phyloP scores from a whole-genome alignment of 176 grass and related monocot genomes.

The Poa annua region DNA sequence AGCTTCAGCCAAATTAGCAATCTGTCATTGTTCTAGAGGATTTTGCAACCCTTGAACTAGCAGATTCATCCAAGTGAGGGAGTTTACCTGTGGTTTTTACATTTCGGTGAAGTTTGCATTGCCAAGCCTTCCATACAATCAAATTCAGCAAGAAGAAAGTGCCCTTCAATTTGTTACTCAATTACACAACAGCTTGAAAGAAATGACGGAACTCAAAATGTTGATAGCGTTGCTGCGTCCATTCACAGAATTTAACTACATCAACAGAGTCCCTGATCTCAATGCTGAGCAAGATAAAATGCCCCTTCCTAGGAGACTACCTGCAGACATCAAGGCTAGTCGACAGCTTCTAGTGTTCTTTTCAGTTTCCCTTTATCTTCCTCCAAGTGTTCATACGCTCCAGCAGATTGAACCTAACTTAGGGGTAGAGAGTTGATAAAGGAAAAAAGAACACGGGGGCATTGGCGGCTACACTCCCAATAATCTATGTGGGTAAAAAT shows the following conservation, averaged over 20 bases:
- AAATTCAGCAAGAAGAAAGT: not conserved
- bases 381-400: not conserved
- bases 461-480: not conserved
- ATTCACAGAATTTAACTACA: not conserved
- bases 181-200: not conserved
- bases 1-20: not conserved
- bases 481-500: conserved; percentile 23
- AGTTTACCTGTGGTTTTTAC: no score
- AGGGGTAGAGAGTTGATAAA: not conserved
- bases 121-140: not conserved
- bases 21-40: not conserved
- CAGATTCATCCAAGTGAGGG: not conserved
- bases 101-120: no score
- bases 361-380: not conserved
- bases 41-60: not conserved
- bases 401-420: not conserved
- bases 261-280: not conserved
- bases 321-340: not conserved
- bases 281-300: conserved; percentile 10
- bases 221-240: no score
- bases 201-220: not conserved
- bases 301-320: not conserved
- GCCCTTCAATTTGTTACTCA: not conserved
- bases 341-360: not conserved
- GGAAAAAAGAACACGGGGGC: not conserved